A percentile compares a stretch with the other conserved stretches of the same genome.
Conservation (phyloP, 768 basidiomycete genomes). For the Amanita subjunquillea region DNA sequence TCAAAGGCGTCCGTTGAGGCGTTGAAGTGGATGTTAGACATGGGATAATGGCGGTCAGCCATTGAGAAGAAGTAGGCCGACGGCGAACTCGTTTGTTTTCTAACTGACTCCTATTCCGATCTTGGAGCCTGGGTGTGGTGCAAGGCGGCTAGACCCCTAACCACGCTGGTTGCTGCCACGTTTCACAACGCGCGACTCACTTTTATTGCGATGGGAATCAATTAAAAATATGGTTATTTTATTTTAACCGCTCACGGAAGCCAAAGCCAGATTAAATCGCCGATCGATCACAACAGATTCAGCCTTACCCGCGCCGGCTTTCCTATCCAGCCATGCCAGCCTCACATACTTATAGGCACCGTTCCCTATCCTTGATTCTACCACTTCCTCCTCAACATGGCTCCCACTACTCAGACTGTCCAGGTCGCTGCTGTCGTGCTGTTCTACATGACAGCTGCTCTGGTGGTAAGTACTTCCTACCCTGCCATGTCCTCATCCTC, state of each 20-base stretch:
- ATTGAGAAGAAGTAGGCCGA: not conserved
- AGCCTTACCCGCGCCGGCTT: too few relatives aligned
- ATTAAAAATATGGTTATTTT: too few relatives aligned
- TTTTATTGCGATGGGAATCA: too few relatives aligned
- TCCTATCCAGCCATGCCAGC: too few relatives aligned
- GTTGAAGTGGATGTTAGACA: not conserved
- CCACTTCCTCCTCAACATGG: constrained; percentile 14
- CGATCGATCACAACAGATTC: too few relatives aligned
- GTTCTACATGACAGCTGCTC: constrained; percentile 72
- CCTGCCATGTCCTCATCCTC: not conserved
- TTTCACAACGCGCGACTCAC: too few relatives aligned
- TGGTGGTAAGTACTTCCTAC: constrained; percentile 42
- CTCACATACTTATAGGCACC: not conserved
- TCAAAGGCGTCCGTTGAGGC: not conserved
- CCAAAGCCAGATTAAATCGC: too few relatives aligned
- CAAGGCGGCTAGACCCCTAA: too few relatives aligned
- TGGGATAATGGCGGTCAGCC: not conserved
- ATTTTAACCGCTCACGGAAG: too few relatives aligned
- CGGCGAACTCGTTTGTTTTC: not conserved
- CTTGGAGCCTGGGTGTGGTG: not conserved
- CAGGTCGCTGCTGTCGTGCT: constrained; percentile 62
- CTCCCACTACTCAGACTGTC: constrained; percentile 22
- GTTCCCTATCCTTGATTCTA: not conserved
- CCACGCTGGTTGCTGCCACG: too few relatives aligned
- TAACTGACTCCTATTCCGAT: not conserved